phyloP scores from a whole-genome alignment of 108 stramenopile genomes.

The Discostella stelligeroides region DNA sequence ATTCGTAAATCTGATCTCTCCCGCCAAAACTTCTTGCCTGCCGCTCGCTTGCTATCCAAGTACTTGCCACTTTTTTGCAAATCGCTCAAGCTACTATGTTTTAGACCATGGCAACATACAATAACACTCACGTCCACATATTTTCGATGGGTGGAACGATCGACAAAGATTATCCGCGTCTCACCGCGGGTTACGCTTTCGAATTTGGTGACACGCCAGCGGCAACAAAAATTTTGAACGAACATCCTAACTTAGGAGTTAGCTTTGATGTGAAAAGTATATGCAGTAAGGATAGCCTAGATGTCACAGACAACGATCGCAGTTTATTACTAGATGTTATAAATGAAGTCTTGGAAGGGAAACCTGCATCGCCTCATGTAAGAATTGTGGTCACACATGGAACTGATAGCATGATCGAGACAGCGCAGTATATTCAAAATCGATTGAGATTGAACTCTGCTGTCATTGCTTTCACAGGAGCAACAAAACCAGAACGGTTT shows the following conservation, averaged over 20 bases:
- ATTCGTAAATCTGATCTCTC: too few relatives aligned
- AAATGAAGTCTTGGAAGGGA: background rate
- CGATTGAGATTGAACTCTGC: background rate
- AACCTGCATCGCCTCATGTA: background rate
- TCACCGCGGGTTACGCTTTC: slow-evolving; percentile 56
- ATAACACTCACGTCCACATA: slow-evolving; percentile 27
- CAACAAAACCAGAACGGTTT: slow-evolving; percentile 63
- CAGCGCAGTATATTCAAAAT: slow-evolving; percentile 38
- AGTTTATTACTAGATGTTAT: slow-evolving; percentile 2
- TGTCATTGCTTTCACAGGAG: slow-evolving; percentile 56
- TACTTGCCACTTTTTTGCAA: too few relatives aligned
- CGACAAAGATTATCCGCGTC: slow-evolving; percentile 62
- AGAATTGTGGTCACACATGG: slow-evolving; percentile 62
- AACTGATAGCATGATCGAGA: slow-evolving; percentile 62
- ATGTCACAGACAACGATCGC: slow-evolving; percentile 47
- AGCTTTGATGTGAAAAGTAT: slow-evolving; percentile 24
- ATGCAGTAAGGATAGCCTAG: slow-evolving; percentile 57
- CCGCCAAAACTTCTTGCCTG: too few relatives aligned
- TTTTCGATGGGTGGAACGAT: slow-evolving; percentile 56
- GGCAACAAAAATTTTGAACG: slow-evolving; percentile 37
- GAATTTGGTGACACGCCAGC: slow-evolving; percentile 54
- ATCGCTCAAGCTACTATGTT: too few relatives aligned
- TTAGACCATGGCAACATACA: background rate
- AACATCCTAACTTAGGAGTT: slow-evolving; percentile 44
- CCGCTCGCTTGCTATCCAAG: too few relatives aligned